These are phyloP conservation scores for Iris macrosiphon DNA, from an alignment of 106 monocot genomes.

Conservation along the genomic window DNA sequence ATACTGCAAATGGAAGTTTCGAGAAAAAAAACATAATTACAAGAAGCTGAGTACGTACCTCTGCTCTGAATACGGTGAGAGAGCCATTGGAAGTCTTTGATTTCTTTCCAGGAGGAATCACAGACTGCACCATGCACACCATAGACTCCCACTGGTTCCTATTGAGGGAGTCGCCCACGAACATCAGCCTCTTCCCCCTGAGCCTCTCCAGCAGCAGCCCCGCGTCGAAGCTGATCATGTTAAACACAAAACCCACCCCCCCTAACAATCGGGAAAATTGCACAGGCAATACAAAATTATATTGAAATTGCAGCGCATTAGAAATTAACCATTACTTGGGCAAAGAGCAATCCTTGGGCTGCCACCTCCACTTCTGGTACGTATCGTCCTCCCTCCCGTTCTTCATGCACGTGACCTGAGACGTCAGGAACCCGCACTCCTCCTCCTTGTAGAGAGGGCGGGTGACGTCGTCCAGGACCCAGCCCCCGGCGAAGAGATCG, in stretches of 20 bases:
- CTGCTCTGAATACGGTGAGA: not conserved
- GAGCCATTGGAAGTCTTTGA: not conserved
- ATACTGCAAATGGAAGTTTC: too few relatives aligned
- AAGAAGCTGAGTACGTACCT: too few relatives aligned
- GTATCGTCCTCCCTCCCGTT: not conserved
- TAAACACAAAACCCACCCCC: too few relatives aligned
- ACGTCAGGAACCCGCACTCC: not conserved
- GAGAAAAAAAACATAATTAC: too few relatives aligned
- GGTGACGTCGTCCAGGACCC: not conserved
- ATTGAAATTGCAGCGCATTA: too few relatives aligned
- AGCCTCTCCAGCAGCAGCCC: not conserved
- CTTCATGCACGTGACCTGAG: not conserved
- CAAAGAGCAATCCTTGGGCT: not conserved
- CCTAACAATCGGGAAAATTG: too few relatives aligned
- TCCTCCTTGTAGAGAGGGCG: not conserved
- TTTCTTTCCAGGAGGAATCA: not conserved
- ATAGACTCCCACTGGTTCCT: slow-evolving; percentile 4
- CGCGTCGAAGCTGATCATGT: slow-evolving; percentile 1
- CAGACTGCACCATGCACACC: slow-evolving; percentile 3
- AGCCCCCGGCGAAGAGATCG: slow-evolving; percentile 27
- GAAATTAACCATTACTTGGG: not conserved
- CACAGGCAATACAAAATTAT: too few relatives aligned
- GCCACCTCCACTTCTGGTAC: slow-evolving; percentile 4
- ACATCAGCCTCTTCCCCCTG: slow-evolving; percentile 6
- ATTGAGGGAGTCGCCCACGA: slow-evolving; percentile 2